Percentiles rank a stretch among this genome's conserved stretches.
Conservation (phyloP, 202 grass and related monocot species). For the Bolboschoenoplectus hybrid region DNA sequence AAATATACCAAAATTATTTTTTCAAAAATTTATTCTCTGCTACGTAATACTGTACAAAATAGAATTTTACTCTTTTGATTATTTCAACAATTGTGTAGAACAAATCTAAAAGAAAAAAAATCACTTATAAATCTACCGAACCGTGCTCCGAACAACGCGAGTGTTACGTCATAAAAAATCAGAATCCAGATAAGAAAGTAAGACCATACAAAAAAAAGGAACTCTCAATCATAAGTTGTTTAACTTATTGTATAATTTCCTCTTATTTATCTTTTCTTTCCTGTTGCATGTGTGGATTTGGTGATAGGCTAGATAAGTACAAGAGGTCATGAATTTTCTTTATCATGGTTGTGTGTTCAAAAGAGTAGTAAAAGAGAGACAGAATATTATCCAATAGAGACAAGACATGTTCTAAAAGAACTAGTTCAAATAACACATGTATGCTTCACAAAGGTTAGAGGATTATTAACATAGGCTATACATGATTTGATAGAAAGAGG, state of each 20-base stretch:
- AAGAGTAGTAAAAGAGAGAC: not conserved
- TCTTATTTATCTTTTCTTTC: not conserved
- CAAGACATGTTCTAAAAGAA: not conserved
- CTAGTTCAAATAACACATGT: not conserved
- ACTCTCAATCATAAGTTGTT: not conserved
- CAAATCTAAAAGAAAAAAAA: no score
- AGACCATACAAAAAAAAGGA: not conserved
- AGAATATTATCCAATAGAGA: not conserved
- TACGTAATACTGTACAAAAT: no score
- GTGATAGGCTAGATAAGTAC: not conserved
- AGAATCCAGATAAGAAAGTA: not conserved
- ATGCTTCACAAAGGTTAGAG: not conserved
- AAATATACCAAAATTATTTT: not conserved
- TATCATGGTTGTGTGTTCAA: not conserved
- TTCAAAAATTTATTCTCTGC: no score
- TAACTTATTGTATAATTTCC: not conserved
- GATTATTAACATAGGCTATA: not conserved
- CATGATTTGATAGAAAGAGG: no score
- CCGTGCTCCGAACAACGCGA: no score
- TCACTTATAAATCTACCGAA: no score
- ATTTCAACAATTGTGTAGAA: no score
- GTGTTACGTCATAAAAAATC: no score
- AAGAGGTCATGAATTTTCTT: not conserved
- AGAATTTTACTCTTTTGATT: no score
- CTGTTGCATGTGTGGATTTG: not conserved